A percentile compares a stretch with the other conserved stretches of the same genome.
phyloP scores from a whole-genome alignment of 768 basidiomycete genomes.

The Boletus bicolor region DNA sequence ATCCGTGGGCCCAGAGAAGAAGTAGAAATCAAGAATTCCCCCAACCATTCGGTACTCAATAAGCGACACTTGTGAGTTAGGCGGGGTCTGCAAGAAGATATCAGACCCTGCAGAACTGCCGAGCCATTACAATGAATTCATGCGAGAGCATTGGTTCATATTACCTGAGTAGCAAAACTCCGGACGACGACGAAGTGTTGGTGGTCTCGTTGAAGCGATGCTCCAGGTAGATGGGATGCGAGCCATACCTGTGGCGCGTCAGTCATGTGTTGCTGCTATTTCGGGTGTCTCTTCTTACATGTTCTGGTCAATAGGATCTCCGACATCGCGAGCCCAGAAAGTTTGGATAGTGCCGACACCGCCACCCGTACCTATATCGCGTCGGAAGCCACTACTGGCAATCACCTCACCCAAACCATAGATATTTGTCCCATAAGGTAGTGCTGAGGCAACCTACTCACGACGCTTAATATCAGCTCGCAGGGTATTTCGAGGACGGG shows the following conservation, averaged over 20 bases:
- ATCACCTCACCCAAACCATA: slow-evolving; percentile 78
- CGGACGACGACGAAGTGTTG: slow-evolving; percentile 59
- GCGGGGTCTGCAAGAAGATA: slow-evolving; percentile 62
- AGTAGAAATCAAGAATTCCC: slow-evolving; percentile 76
- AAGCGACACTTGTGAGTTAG: slow-evolving; percentile 50
- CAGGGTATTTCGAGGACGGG: neutral
- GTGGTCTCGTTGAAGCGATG: slow-evolving; percentile 59
- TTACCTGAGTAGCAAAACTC: slow-evolving; percentile 71
- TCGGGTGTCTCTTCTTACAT: slow-evolving; percentile 39
- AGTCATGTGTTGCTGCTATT: neutral
- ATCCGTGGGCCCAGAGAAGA: slow-evolving; percentile 55
- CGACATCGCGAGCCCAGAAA: slow-evolving; percentile 61
- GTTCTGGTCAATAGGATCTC: slow-evolving; percentile 66
- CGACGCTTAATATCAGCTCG: neutral
- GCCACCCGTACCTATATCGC: slow-evolving; percentile 52
- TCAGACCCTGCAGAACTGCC: slow-evolving; percentile 66
- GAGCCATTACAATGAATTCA: slow-evolving; percentile 6
- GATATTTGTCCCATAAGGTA: slow-evolving; percentile 66
- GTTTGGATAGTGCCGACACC: slow-evolving; percentile 59
- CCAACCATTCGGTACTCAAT: slow-evolving; percentile 74
- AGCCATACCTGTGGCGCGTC: slow-evolving; percentile 52
- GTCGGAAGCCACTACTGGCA: slow-evolving; percentile 64
- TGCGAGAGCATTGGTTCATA: neutral
- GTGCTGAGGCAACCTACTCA: slow-evolving; percentile 55
- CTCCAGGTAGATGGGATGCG: slow-evolving; percentile 69